A percentile compares a stretch with the other conserved stretches of the same genome.
phyloP scores from a whole-genome alignment of 1,284 basidiomycete species.

The Trametes hirsuta region DNA sequence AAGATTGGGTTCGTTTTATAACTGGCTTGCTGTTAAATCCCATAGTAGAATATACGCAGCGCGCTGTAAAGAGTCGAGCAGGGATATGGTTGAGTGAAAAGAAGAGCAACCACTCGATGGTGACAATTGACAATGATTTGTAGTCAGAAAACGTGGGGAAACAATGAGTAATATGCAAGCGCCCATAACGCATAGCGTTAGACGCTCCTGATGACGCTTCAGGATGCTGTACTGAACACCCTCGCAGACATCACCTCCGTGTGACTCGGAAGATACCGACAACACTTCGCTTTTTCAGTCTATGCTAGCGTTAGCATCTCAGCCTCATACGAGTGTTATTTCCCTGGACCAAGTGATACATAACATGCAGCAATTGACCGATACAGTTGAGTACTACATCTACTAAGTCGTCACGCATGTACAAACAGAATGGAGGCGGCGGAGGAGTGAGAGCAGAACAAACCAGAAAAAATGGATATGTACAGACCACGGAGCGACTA shows the following conservation, averaged over 20 bases:
- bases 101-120: background rate
- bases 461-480: background rate
- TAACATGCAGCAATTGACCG: background rate
- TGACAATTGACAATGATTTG: background rate
- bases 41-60: background rate
- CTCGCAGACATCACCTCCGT: too few species aligned
- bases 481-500: background rate
- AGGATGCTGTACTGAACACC: too few species aligned
- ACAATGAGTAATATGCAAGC: too few species aligned
- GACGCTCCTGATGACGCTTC: too few species aligned
- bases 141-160: too few species aligned
- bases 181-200: too few species aligned
- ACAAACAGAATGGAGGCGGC: background rate
- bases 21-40: constrained; percentile 16
- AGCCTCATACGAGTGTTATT: background rate
- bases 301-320: background rate
- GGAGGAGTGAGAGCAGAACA: background rate
- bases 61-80: background rate
- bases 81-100: background rate
- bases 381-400: constrained; percentile 10
- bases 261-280: too few species aligned
- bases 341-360: background rate
- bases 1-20: constrained; percentile 11
- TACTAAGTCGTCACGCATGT: constrained; percentile 4
- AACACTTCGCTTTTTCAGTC: too few species aligned